These are phyloP conservation scores for Neofusicoccum parvum DNA, from an alignment of 2,329 filamentous ascomycete genomes.

Conservation along the genomic window DNA sequence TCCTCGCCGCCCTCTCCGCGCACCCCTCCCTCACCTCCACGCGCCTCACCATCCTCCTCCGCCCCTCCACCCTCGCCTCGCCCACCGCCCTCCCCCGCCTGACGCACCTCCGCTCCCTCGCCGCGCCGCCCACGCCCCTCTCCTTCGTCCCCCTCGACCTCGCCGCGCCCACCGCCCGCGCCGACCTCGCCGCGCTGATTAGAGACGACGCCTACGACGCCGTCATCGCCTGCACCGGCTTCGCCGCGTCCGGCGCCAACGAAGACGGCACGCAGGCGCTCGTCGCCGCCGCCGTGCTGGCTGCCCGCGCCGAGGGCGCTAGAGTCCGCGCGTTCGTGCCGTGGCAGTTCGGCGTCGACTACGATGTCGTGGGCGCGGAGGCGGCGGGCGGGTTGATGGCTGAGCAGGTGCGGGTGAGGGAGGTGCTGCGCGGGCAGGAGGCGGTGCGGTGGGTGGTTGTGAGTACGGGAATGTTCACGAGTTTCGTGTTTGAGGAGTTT, in stretches of 20 bases:
- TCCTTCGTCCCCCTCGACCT: slow-evolving; percentile 35
- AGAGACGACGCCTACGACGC: slow-evolving; percentile 51
- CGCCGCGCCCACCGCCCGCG: slow-evolving; percentile 48
- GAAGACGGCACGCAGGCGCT: slow-evolving; percentile 59
- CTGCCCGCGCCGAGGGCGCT: slow-evolving; percentile 35
- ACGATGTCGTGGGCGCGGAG: slow-evolving; percentile 60
- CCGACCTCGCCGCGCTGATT: slow-evolving; percentile 30
- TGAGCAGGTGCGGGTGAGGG: slow-evolving; percentile 57
- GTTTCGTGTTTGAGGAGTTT: slow-evolving; percentile 64
- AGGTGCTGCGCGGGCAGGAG: slow-evolving; percentile 30
- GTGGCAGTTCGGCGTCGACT: slow-evolving; percentile 76
- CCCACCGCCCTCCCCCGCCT: slow-evolving; percentile 33
- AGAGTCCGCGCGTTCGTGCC: slow-evolving; percentile 56
- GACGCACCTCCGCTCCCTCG: slow-evolving; percentile 27
- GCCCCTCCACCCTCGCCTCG: slow-evolving; percentile 48
- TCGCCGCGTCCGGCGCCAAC: slow-evolving; percentile 49
- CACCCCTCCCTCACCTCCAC: slow-evolving; percentile 44
- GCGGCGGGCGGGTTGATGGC: slow-evolving; percentile 59
- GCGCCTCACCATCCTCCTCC: slow-evolving; percentile 57
- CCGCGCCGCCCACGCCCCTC: background rate
- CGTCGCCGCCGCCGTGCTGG: slow-evolving; percentile 58
- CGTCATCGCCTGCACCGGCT: slow-evolving; percentile 65
- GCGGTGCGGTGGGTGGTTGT: slow-evolving; percentile 64
- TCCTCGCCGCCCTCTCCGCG: slow-evolving; percentile 54
- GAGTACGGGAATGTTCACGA: slow-evolving; percentile 71